These are phyloP conservation scores for Solanum ossicruentum DNA, from an alignment of 257 asterid species.

Conservation along the genomic window DNA sequence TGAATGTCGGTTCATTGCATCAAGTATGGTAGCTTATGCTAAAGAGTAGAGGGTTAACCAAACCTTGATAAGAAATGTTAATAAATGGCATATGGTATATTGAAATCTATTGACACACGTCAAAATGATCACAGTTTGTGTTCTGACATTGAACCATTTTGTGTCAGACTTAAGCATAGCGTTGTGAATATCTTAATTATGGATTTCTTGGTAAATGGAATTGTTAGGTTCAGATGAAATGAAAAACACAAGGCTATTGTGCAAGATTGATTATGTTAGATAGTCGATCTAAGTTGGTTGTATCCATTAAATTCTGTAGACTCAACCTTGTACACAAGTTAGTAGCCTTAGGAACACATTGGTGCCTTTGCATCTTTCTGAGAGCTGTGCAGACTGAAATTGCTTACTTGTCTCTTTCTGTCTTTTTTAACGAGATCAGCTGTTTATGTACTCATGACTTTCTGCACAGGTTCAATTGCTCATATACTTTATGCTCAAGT, in stretches of 20 bases:
- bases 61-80: neutral
- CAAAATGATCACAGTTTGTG: neutral
- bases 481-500: slow-evolving; percentile 94
- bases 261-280: neutral
- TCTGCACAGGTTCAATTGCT: slow-evolving; percentile 79
- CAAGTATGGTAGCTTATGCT: neutral
- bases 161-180: neutral
- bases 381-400: neutral
- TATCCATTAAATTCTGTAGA: neutral
- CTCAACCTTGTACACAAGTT: neutral
- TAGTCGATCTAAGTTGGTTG: neutral
- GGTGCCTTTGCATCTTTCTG: neutral
- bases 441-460: neutral
- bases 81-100: neutral
- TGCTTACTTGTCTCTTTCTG: neutral
- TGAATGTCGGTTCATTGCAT: neutral
- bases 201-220: neutral
- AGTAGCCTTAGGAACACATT: neutral
- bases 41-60: neutral
- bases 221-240: neutral
- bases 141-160: neutral
- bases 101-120: neutral
- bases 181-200: neutral
- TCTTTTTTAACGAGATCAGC: neutral
- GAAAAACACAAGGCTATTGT: neutral